A percentile compares a stretch with the other conserved stretches of the same genome.
These are phyloP conservation scores for Fusarium drepaniforme DNA, from an alignment of 2,329 filamentous ascomycete genomes.

Conservation along the genomic window DNA sequence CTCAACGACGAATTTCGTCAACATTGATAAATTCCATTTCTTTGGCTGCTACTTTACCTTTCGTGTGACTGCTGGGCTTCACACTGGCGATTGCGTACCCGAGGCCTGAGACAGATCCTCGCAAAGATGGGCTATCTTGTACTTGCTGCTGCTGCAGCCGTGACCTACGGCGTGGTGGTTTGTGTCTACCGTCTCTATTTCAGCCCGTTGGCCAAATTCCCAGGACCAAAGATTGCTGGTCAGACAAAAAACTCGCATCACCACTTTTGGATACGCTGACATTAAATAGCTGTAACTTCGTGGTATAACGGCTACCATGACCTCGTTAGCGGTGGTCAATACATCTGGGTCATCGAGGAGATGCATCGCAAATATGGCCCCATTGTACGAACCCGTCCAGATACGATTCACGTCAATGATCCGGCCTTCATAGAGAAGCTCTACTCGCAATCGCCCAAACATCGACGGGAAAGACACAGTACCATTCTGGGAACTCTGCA, in stretches of 20 bases:
- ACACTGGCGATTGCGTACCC: not conserved
- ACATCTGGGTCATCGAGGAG: conserved; percentile 27
- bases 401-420: conserved; percentile 44
- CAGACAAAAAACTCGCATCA: not conserved
- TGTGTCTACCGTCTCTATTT: conserved; percentile 38
- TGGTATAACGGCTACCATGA: conserved; percentile 31
- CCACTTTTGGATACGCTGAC: not conserved
- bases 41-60: not conserved
- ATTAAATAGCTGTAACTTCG: conserved; percentile 14
- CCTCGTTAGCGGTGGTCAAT: conserved; percentile 28
- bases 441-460: conserved; percentile 27
- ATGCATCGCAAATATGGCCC: conserved; percentile 55
- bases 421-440: conserved; percentile 41
- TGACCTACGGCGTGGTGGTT: conserved; percentile 3
- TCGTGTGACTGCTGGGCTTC: no score
- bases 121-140: not conserved
- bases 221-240: conserved; percentile 41
- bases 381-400: conserved; percentile 46
- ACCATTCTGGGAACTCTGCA: conserved; percentile 18
- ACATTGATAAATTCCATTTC: not conserved
- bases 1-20: not conserved
- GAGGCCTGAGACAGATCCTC: fast-evolving
- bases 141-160: not conserved
- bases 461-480: conserved; percentile 18
- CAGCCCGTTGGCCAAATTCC: conserved; percentile 36